Base-by-base conservation (phyloP, 345 rosid genomes). In the Bruguiera parviflora region DNA sequence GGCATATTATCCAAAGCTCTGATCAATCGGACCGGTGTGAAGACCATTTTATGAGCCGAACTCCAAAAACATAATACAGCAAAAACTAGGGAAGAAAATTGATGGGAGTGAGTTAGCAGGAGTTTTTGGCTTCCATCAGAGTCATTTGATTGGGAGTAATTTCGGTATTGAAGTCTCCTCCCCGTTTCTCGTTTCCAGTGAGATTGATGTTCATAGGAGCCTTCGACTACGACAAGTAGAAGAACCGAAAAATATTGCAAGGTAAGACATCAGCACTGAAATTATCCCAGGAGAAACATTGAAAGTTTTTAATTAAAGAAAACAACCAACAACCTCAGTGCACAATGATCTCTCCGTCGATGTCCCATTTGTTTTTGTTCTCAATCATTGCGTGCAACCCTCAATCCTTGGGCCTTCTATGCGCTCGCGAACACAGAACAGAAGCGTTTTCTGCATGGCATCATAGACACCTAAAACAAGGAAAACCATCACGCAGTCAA, bases 1-100 rank as follows among this genome's bases (percentile, higher is more conserved):
- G 97, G 97, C 96, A 95, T 92, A 71, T 66, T 87, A 69, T 95
- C 98, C 31, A 95, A 85, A 69, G 98, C 88, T 84, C 98, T 90
- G 97, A 95, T 92, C 83, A 95, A 55, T 79, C 86, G 97, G 78
- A 90, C 92, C 49, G 89, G 83, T 35, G 97, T 89, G 13, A 92
- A 91, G 63, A 95, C 86, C 99, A 95, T 90, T 75, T 95, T 95
- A 74, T 96, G 87, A 37, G 99, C 96, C 18, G 97, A 89, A 65
- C 90, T 95, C 89, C 98, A 89, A 83, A 58, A 77, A 47, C 64
- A 61, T 32, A 60, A 53, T 35, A 28, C 19, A 18, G 8, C 57
- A 47, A 74, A 19, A 63, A 64, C 25, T 53, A 18, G 0, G 21
- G 33, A 62, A 33, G 68, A 58, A 35, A 56, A 24, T 7, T 7